phyloP scores from a whole-genome alignment of 345 rosid genomes.

The Pelargonium nanum region DNA sequence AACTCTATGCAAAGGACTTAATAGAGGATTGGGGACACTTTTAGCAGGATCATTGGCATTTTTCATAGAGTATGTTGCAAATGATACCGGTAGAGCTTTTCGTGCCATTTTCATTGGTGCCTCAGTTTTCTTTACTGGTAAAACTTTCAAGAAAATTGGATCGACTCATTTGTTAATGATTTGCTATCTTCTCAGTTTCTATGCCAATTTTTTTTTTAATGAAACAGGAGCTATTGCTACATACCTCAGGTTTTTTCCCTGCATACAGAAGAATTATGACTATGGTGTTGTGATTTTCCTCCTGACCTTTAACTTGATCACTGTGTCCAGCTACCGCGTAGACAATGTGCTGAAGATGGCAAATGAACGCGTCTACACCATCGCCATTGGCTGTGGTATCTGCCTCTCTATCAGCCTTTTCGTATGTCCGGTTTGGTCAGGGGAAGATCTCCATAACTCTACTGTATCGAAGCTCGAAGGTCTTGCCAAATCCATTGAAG shows the following conservation, averaged over 20 bases:
- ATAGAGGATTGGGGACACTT: constrained; percentile 70
- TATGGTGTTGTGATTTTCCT: constrained; percentile 85
- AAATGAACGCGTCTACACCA: constrained; percentile 52
- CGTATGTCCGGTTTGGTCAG: constrained; percentile 78
- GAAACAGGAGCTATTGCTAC: constrained; percentile 59
- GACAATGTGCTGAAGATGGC: constrained; percentile 54
- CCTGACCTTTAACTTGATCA: constrained; percentile 69
- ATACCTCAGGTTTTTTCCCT: constrained; percentile 66
- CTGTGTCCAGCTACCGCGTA: constrained; percentile 68
- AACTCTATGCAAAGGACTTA: constrained; percentile 72
- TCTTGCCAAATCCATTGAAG: constrained; percentile 62
- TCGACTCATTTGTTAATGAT: not conserved
- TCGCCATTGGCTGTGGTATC: constrained; percentile 62
- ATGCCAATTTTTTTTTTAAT: not conserved
- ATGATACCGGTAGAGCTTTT: constrained; percentile 34
- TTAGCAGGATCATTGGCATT: constrained; percentile 66
- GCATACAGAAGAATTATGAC: constrained; percentile 77
- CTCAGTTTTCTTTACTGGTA: constrained; percentile 67
- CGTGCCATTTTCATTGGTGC: constrained; percentile 68
- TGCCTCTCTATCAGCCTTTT: constrained; percentile 70
- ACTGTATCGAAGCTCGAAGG: constrained; percentile 65
- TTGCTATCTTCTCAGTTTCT: not conserved
- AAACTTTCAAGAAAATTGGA: no score
- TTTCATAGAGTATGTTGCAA: constrained; percentile 49
- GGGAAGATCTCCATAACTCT: constrained; percentile 69